Conservation (phyloP, 2,329 filamentous ascomycete genomes). For the Parastagonospora avenae region DNA sequence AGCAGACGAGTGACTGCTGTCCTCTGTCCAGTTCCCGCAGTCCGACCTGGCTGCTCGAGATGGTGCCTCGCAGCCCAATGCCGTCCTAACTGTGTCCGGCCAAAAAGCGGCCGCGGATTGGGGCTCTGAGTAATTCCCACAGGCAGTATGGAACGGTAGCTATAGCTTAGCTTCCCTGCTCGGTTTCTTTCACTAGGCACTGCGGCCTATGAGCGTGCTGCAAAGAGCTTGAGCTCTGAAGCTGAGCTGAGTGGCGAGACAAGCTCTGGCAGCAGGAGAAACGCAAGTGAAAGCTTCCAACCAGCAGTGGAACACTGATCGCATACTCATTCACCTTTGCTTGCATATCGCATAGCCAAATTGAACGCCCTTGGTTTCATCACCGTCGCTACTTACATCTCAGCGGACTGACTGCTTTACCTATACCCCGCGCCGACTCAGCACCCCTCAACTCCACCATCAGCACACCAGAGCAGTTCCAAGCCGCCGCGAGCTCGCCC, state of each 20-base stretch:
- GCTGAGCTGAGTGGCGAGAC: constrained; percentile 1
- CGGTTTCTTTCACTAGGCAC: background rate
- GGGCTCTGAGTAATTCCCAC: background rate
- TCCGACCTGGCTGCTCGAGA: no score
- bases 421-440: constrained; percentile 1
- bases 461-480: constrained; percentile 1
- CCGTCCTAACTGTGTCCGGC: background rate
- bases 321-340: background rate
- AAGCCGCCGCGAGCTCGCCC: constrained; percentile 1
- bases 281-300: constrained; percentile 6
- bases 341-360: constrained; percentile 1
- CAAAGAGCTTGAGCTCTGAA: constrained; percentile 12
- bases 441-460: constrained; percentile 3
- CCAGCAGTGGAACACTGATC: constrained; percentile 17
- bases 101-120: constrained; percentile 2
- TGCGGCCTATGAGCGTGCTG: constrained; percentile 2
- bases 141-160: constrained; percentile 1
- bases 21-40: no score
- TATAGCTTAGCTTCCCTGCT: constrained; percentile 3
- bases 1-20: no score
- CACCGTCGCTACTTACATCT: background rate
- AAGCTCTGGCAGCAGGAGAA: background rate
- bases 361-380: constrained; percentile 2
- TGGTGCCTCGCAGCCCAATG: background rate
- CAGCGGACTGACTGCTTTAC: background rate